Conservation (phyloP, 106 monocot species). For the Apostasia ramifera region DNA sequence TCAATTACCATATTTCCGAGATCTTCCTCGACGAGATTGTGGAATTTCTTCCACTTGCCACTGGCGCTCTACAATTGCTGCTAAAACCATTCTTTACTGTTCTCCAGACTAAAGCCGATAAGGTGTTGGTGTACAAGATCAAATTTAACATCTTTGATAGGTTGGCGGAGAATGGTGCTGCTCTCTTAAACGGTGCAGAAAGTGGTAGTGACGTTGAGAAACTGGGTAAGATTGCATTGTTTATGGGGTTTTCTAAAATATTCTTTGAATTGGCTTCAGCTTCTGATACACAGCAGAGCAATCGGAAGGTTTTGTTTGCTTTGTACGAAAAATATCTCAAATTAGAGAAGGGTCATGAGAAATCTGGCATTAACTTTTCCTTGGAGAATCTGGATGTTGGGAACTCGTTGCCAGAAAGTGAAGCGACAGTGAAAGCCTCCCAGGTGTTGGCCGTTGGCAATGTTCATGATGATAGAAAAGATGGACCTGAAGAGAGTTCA, state of each 20-base stretch:
- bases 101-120: conserved; percentile 52
- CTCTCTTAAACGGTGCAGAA: conserved; percentile 37
- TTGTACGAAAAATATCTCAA: conserved; percentile 60
- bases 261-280: conserved; percentile 59
- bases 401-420: conserved; percentile 2
- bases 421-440: conserved; percentile 1
- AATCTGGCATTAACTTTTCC: conserved; percentile 44
- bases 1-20: conserved; percentile 76
- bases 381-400: conserved; percentile 20
- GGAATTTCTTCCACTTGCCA: conserved; percentile 37
- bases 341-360: conserved; percentile 71
- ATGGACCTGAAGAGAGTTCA: conserved; percentile 55
- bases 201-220: conserved; percentile 29
- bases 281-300: conserved; percentile 48
- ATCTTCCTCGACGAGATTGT: conserved; percentile 79
- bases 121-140: conserved; percentile 68
- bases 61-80: conserved; percentile 29
- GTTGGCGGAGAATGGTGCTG: conserved; percentile 30
- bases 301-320: conserved; percentile 57
- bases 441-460: not conserved
- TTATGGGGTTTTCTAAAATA: conserved; percentile 46
- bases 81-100: conserved; percentile 48
- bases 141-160: conserved; percentile 53
- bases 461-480: conserved; percentile 1
- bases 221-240: conserved; percentile 52